Base-by-base conservation (phyloP, 2,329 filamentous ascomycete species). In the Penicillium italicum region DNA sequence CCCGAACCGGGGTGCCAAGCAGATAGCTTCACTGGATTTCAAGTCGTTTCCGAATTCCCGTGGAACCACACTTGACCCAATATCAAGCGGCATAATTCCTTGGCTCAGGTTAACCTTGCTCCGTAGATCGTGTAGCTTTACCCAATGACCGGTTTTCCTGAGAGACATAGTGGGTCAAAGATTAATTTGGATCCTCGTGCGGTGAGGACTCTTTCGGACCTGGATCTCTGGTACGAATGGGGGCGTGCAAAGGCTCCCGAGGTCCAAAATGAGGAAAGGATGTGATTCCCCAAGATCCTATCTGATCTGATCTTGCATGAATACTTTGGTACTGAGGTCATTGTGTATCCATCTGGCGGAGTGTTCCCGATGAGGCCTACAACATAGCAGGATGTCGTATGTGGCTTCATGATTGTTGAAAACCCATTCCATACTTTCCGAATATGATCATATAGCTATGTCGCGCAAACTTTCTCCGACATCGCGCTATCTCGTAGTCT, bases 151-250 rank as follows among this genome's bases (percentile, higher is more conserved):
- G n/a, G 9, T 12, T 6, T 24, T 45, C 34, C 22, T 16, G 28
- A 31, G 38, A 31, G 38, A 28, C 18, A 10, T 3, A 9, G 51
- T 54, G 45, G 53, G 8, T 28, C 46, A 4, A 16, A 18, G n/a
- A 30, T n/a, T 30, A 18, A 26, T n/a, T 41, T 5, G 18, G 41
- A 34, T n/a, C 34, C 6, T 45, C 52, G 45, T 43, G n/a, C 5
- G n/a, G n/a, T 1, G 20, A 22, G 2, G 7, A 28, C 44, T 33
- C 3, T 38, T 20, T 50, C 16, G 26, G 31, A 34, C 30, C 10
- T 42, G 22, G 14, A 55, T 45, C 47, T 51, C 8, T 51, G 47
- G 53, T 55, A 51, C 47, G 34, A 40, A 24, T 51, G 47, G 53
- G n/a, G 40, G 8, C 5, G 9, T 30, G 24, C 40, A 36, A 42